Evolutionary conservation across 2,329 filamentous ascomycete species (phyloP).

Genomic region (Penicillium nordicum): DNA sequence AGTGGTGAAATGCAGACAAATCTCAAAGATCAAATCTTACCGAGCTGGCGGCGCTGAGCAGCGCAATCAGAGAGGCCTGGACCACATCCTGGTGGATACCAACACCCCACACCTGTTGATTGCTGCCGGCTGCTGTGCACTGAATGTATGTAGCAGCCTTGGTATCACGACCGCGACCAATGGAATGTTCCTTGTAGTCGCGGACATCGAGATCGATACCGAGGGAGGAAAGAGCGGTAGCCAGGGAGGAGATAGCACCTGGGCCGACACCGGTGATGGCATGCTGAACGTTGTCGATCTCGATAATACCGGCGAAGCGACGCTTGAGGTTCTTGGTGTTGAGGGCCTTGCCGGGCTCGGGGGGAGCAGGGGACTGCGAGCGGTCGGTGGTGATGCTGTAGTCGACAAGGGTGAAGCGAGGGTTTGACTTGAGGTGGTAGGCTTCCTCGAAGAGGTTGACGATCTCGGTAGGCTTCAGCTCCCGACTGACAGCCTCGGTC

Average conservation of each 20-base stretch:
- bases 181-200: slow-evolving; percentile 95
- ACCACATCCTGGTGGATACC: slow-evolving; percentile 85
- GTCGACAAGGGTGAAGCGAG: slow-evolving; percentile 81
- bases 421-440: slow-evolving; percentile 80
- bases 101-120: slow-evolving; percentile 47
- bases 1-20: background rate
- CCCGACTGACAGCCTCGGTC: slow-evolving; percentile 76
- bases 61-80: slow-evolving; percentile 79
- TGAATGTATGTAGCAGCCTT: slow-evolving; percentile 97
- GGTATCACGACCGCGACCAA: slow-evolving; percentile 74
- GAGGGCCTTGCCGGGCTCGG: slow-evolving; percentile 65
- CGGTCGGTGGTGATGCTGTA: slow-evolving; percentile 88
- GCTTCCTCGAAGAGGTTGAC: slow-evolving; percentile 81
- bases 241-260: slow-evolving; percentile 84
- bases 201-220: slow-evolving; percentile 85
- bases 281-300: slow-evolving; percentile 77
- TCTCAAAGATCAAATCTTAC: slow-evolving; percentile 52
- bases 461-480: slow-evolving; percentile 81
- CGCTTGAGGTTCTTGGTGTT: slow-evolving; percentile 76
- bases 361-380: slow-evolving; percentile 68
- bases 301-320: slow-evolving; percentile 79
- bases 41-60: slow-evolving; percentile 79
- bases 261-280: slow-evolving; percentile 77
- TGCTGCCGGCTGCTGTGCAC: slow-evolving; percentile 66
- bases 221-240: slow-evolving; percentile 72